Base-by-base conservation (phyloP, 108 stramenopile genomes). In the Nitzschia sp. region DNA sequence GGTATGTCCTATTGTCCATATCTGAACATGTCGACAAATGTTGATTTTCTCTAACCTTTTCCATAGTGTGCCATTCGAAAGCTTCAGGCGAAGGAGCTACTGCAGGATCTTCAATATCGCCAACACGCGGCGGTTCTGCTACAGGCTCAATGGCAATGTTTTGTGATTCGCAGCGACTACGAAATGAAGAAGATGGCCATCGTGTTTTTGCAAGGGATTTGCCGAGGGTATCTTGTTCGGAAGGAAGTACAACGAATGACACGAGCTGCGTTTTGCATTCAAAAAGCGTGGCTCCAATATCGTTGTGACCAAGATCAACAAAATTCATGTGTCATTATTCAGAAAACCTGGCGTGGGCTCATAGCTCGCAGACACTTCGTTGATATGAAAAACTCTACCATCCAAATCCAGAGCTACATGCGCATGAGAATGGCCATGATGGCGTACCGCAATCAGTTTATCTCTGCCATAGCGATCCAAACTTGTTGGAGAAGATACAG, bases 401-500 rank as follows among this genome's bases (percentile, higher is more conserved):
- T 64, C 5, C 20, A 34, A 7, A 34, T 76, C 10, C 75, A 76
- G 50, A 63, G 51, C 12, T 65, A 2, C 41, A 40, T 43, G 65
- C 57, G 65, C 44, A 43, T 41, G 11, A 37, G 17, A 65, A 34
- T 10, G 25, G 76, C 56, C 44, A n/a, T 41, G 37, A 53, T 41
- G 51, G 25, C 39, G 0, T 59, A 56, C 5, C 9, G 15, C 37
- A 37, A 71, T 29, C 20, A 34, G 53, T 20, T 39, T 0, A 14
- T 17, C 54, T 51, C 60, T 44, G 60, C 53, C 8, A 46, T 57
- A 8, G 15, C 24, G 7, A 59, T 75, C 7, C 73, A 75, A 48
- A 34, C 41, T 10, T 37, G 17, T 24, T 72, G 67, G 76, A 65
- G 73, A 6, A 63, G 52, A 24, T 53, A 63, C 71, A 40, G 39